phyloP scores from a whole-genome alignment of 2,329 filamentous ascomycete species.

The Neonectria sp. region DNA sequence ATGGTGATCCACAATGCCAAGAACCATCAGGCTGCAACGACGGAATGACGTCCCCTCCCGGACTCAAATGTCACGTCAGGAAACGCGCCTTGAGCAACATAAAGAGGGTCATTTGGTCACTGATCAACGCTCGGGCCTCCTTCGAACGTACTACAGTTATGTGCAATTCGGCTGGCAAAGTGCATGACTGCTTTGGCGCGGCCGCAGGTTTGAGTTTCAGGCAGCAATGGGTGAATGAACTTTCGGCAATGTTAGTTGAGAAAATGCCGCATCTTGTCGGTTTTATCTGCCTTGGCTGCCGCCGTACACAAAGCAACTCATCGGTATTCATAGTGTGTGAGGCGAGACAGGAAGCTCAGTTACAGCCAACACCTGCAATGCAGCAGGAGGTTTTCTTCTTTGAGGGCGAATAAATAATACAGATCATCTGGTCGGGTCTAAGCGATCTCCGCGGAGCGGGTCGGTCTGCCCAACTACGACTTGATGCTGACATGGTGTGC shows the following conservation, averaged over 20 bases:
- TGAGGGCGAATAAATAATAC: too few species aligned
- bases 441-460: too few species aligned
- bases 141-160: background rate
- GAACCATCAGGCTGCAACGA: conserved; percentile 5
- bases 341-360: background rate
- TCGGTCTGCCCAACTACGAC: background rate
- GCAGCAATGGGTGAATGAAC: background rate
- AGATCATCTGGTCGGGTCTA: background rate
- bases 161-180: background rate
- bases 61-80: background rate
- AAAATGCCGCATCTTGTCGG: background rate
- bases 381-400: background rate
- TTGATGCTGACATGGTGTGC: background rate
- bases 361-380: background rate
- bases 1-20: background rate
- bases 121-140: background rate
- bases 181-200: background rate
- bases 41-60: conserved; percentile 4
- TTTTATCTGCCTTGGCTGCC: background rate
- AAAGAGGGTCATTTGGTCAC: background rate
- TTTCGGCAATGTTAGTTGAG: background rate
- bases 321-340: background rate
- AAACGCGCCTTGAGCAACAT: too few species aligned
- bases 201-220: background rate
- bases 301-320: background rate